phyloP scores from a whole-genome alignment of 148 eudicot species.

The Vaccinium macrocarpon region DNA sequence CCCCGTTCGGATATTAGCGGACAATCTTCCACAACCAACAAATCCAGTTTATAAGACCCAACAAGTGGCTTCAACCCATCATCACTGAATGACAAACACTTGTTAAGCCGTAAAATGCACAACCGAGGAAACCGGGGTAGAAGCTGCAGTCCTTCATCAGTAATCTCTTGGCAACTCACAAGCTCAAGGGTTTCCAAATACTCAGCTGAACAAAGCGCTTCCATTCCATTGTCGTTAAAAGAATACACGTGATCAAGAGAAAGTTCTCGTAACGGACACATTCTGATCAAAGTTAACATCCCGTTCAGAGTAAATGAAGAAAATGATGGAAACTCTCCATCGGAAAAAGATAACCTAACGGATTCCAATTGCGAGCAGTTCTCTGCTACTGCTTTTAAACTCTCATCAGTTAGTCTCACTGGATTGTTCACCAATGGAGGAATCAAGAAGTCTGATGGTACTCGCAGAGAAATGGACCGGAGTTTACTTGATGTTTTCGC shows the following conservation, averaged over 20 bases:
- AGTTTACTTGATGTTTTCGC: conserved; percentile 57
- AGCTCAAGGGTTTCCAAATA: conserved; percentile 66
- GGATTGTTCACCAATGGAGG: conserved; percentile 61
- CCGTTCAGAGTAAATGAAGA: conserved; percentile 68
- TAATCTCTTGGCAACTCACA: conserved; percentile 78
- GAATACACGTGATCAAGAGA: conserved; percentile 68
- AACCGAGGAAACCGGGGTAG: conserved; percentile 44
- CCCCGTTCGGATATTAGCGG: conserved; percentile 78
- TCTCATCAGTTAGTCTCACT: conserved; percentile 66
- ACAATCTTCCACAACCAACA: conserved; percentile 64
- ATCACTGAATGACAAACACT: conserved; percentile 77
- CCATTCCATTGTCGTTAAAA: conserved; percentile 73
- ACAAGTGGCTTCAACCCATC: conserved; percentile 65
- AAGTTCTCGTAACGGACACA: conserved; percentile 69
- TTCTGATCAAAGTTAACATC: conserved; percentile 45
- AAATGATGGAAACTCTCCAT: conserved; percentile 74
- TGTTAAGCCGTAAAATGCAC: conserved; percentile 51
- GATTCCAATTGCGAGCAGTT: conserved; percentile 65
- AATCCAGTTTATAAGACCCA: conserved; percentile 51
- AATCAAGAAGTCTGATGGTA: conserved; percentile 68
- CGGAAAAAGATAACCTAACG: conserved; percentile 58
- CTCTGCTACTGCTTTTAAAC: conserved; percentile 62
- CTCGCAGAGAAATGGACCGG: conserved; percentile 60
- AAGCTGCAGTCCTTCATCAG: conserved; percentile 71
- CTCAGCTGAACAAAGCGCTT: conserved; percentile 54